These are phyloP conservation scores for Starmerella floricola DNA, from an alignment of 805 yeast genomes.

Conservation along the genomic window DNA sequence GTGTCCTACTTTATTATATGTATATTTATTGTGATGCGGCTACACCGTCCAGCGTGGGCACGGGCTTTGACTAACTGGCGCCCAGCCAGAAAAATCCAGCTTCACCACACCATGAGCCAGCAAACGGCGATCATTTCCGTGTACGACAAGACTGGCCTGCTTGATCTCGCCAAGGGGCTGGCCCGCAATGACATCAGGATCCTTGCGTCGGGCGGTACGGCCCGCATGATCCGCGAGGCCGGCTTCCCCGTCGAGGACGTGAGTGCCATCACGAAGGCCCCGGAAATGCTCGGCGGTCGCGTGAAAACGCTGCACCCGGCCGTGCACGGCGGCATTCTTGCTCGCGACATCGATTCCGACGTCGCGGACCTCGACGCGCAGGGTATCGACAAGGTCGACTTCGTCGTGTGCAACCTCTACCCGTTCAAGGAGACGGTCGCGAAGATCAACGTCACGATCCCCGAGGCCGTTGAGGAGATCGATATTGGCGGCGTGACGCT, in stretches of 20 bases:
- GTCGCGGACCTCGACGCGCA: conserved; percentile 78
- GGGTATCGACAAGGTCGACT: conserved; percentile 91
- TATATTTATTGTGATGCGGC: too few relatives aligned
- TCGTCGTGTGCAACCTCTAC: conserved; percentile 92
- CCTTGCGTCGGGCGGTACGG: conserved; percentile 96
- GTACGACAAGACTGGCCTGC: conserved; percentile 90
- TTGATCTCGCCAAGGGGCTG: conserved; percentile 93
- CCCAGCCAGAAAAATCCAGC: too few relatives aligned
- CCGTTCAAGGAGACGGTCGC: conserved; percentile 97
- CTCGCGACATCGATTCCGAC: conserved; percentile 84
- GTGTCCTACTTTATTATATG: too few relatives aligned
- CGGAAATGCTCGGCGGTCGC: conserved; percentile 97
- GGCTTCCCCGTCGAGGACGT: conserved; percentile 98
- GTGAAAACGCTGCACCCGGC: conserved; percentile 98
- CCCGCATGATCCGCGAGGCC: conserved; percentile 85
- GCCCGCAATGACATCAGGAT: conserved; percentile 79
- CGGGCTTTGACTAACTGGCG: too few relatives aligned
- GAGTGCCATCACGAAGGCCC: conserved; percentile 89
- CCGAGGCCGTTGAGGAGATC: conserved; percentile 96
- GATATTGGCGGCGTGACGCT: conserved; percentile 98
- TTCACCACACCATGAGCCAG: not conserved
- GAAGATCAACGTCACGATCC: conserved; percentile 87
- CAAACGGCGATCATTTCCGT: conserved; percentile 92
- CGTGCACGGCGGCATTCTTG: conserved; percentile 87
- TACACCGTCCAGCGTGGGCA: too few relatives aligned